Conservation (phyloP, 2,329 filamentous ascomycete genomes). For the Neopestalotiopsis sp. region DNA sequence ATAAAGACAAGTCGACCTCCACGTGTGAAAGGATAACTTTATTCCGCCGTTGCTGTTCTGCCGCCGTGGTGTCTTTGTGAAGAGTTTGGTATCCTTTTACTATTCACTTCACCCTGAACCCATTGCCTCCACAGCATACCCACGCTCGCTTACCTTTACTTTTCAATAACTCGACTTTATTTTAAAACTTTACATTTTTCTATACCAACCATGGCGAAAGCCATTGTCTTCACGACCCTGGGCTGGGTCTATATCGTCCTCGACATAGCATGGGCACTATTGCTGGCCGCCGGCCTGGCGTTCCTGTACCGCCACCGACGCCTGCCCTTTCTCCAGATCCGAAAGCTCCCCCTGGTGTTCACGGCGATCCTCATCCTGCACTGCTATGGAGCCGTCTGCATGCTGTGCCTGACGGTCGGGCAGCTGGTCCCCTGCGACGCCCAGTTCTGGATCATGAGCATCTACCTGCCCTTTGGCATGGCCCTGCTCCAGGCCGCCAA, state of each 20-base stretch:
- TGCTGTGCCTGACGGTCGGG: conserved; percentile 27
- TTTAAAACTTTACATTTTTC: neutral
- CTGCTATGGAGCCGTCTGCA: conserved; percentile 30
- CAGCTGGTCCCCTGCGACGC: conserved; percentile 52
- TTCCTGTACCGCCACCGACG: conserved; percentile 32
- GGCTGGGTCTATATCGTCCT: conserved; percentile 27
- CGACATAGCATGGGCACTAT: conserved; percentile 26
- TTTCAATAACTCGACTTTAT: too few relatives aligned
- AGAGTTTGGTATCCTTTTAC: neutral
- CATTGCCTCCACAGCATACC: neutral
- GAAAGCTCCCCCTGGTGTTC: conserved; percentile 33
- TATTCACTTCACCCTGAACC: neutral
- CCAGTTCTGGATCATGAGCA: conserved; percentile 72
- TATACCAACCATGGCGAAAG: conserved; percentile 9
- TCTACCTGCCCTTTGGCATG: conserved; percentile 69
- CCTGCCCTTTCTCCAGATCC: conserved; percentile 38
- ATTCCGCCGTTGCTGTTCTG: conserved; percentile 2
- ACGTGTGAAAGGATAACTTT: conserved; percentile 10
- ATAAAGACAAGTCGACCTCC: conserved; percentile 4
- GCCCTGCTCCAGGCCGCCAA: conserved; percentile 71
- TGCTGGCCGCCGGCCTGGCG: conserved; percentile 29
- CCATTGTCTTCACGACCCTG: conserved; percentile 19
- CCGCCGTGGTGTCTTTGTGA: conserved; percentile 1
- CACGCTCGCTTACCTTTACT: neutral
- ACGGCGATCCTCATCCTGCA: conserved; percentile 31